Conservation (phyloP, 306 rosid genomes). For the Ormosia semicastrata region DNA sequence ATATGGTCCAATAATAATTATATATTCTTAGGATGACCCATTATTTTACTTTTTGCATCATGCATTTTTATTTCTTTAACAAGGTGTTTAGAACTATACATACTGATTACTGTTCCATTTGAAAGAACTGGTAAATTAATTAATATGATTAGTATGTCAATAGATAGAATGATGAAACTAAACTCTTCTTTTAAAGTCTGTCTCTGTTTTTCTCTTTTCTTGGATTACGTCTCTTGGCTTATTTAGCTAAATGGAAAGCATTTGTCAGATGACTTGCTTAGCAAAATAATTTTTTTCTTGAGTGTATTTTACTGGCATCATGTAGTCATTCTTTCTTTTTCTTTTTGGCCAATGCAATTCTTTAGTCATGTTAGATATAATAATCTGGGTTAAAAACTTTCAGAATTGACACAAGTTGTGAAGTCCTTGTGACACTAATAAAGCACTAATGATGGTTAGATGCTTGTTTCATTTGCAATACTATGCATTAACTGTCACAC, state of each 20-base stretch:
- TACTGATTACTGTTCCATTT: neutral
- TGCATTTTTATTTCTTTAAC: neutral
- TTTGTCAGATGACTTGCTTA: neutral
- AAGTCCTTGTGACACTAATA: neutral
- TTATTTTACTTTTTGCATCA: neutral
- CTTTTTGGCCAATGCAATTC: neutral
- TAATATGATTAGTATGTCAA: neutral
- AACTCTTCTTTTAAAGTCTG: neutral
- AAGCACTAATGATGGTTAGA: neutral
- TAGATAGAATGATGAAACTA: neutral
- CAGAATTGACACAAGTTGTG: neutral
- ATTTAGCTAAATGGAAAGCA: neutral
- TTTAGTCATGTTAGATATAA: neutral
- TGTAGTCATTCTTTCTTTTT: neutral
- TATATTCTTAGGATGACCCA: neutral
- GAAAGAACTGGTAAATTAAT: neutral
- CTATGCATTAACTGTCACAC: neutral
- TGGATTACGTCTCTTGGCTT: neutral
- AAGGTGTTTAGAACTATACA: neutral
- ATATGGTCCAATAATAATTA: neutral
- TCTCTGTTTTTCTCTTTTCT: neutral
- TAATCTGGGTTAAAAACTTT: neutral
- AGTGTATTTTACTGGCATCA: neutral
- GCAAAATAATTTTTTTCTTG: neutral
- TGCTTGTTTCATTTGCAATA: neutral